Evolutionary conservation across 371 early-diverging fungal genomes (phyloP).

Genomic region (Smittium mucronatum): DNA sequence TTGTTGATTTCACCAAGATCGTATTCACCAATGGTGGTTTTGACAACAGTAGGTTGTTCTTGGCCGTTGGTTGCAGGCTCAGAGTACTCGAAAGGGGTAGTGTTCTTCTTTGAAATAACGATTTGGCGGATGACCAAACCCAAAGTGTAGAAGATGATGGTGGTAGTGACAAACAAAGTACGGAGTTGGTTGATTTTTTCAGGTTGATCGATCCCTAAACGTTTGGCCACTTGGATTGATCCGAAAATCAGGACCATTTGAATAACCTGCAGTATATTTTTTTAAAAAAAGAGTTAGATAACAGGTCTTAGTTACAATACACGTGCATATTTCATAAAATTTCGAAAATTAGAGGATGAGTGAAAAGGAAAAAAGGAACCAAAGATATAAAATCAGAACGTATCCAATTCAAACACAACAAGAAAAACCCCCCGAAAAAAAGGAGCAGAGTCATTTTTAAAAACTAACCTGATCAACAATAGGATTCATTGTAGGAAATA

Average conservation of each 20-base stretch:
- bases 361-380: no score
- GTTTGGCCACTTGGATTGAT: conserved; percentile 57
- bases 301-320: no score
- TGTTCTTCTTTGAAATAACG: conserved; percentile 59
- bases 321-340: no score
- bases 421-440: no score
- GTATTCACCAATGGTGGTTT: conserved; percentile 66
- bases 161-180: conserved; percentile 48
- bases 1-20: conserved; percentile 66
- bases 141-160: conserved; percentile 40
- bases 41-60: conserved; percentile 32
- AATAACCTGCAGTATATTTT: conserved; percentile 27
- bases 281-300: no score
- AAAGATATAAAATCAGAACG: no score
- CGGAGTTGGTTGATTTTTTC: conserved; percentile 41
- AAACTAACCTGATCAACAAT: no score
- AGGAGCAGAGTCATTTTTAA: no score
- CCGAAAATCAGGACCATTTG: conserved; percentile 55
- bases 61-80: conserved; percentile 33
- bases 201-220: conserved; percentile 51
- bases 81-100: conserved; percentile 47
- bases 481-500: no score
- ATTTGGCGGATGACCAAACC: conserved; percentile 40
- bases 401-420: no score
- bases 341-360: no score